Base-by-base conservation (phyloP, 139 green algal species). In the Auxenochlorella pyrenoidosa region DNA sequence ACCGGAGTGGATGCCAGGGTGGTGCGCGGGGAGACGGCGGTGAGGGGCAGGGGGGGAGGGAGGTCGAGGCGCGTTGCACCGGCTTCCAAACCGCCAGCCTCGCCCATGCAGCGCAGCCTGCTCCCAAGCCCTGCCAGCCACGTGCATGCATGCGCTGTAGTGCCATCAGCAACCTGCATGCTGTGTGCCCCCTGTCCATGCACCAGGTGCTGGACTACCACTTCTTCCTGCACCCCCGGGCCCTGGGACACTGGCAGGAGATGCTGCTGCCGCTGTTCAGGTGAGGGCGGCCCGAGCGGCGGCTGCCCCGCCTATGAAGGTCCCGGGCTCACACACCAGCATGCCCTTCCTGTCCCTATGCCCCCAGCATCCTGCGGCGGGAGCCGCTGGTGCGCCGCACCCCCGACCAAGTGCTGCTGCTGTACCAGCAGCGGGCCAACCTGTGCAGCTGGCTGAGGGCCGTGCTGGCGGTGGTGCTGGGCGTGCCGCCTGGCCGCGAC, bases 191-290 rank as follows among this genome's bases (percentile, higher is more conserved):
- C 15, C 12, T 5, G 26, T 22, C 30, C 63, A 2, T 19, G 8
- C 8, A 1, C 4, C 66, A 73, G n/a, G 76, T 66, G 36, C n/a
- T 84, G 58, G 79, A 84, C 79, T 84, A 72, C 28, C 32, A 34
- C 2, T 75, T 84, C 79, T 84, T 75, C 79, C 60, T 84, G 79
- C 79, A 84, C 79, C 79, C 79, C 21, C 36, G n/a, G n/a, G 79
- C 79, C 10, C 58, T 84, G 26, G 79, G 79, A 34, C 79, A 84
- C 58, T 84, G 79, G 79, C 79, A 71, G 79, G 79, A 84, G 79
- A 16, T 44, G 58, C 36, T 72, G 10, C 30, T 84, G 47, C 79
- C 79, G 18, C 79, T 84, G 3, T 84, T 84, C 79, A 72, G 47
- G 73, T n/a, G 26, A 58, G 73, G 40, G 40, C 3, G 40, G 66